phyloP scores from a whole-genome alignment of 345 rosid genomes.

The Citrus sinensis region DNA sequence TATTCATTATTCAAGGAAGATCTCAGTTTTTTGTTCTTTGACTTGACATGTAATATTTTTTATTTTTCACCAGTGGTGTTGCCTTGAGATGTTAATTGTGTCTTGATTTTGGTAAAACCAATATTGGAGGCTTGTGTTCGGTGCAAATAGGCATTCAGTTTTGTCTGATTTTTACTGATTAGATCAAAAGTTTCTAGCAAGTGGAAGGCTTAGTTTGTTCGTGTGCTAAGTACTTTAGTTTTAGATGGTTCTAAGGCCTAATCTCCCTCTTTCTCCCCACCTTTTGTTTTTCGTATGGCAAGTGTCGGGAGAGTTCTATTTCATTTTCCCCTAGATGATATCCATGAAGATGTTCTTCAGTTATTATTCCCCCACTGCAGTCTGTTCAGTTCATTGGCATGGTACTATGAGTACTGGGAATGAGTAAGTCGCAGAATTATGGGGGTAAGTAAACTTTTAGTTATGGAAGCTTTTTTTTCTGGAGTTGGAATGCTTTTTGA shows the following conservation, averaged over 20 bases:
- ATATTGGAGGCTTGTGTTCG: not conserved
- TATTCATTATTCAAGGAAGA: conserved; percentile 1
- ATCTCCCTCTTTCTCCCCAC: not conserved
- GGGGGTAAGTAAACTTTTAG: not conserved
- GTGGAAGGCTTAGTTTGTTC: conserved; percentile 2
- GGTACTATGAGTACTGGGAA: not conserved
- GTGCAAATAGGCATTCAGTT: not conserved
- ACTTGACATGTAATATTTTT: not conserved
- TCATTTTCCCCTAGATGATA: not conserved
- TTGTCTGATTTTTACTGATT: not conserved
- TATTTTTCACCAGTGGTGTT: not conserved
- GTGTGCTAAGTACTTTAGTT: conserved; percentile 6
- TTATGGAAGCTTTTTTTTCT: conserved; percentile 1
- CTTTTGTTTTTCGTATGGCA: not conserved
- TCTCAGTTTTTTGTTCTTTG: not conserved
- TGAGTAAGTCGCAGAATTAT: not conserved
- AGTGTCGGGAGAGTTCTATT: conserved; percentile 2
- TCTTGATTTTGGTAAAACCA: conserved; percentile 1
- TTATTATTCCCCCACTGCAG: not conserved
- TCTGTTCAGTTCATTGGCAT: not conserved
- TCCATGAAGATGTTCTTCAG: conserved; percentile 6
- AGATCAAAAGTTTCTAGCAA: not conserved
- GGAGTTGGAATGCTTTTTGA: conserved; percentile 13
- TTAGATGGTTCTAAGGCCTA: not conserved
- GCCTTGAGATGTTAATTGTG: not conserved